These are phyloP conservation scores for Ophiostoma sp. DNA, from an alignment of 2,329 filamentous ascomycete genomes.

Conservation along the genomic window DNA sequence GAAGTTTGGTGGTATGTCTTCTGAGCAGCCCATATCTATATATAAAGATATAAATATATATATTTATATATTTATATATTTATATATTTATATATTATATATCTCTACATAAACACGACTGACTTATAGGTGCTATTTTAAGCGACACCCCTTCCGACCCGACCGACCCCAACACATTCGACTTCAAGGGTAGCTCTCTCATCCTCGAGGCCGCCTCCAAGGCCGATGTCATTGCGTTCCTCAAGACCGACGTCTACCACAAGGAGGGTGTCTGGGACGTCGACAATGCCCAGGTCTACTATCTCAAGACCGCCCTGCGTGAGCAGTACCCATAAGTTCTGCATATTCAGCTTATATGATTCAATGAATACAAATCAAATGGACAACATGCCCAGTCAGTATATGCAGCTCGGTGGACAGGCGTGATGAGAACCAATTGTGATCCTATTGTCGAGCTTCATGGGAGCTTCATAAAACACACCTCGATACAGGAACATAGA, in stretches of 20 bases:
- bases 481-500: too few relatives aligned
- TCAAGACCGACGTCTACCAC: conserved; percentile 70
- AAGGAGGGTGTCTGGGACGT: conserved; percentile 74
- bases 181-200: conserved; percentile 70
- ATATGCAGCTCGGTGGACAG: too few relatives aligned
- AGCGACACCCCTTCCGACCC: conserved; percentile 57
- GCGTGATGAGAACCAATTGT: too few relatives aligned
- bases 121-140: conserved; percentile 57
- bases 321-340: conserved; percentile 21
- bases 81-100: not conserved
- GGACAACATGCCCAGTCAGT: too few relatives aligned
- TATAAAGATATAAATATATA: not conserved
- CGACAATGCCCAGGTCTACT: conserved; percentile 49
- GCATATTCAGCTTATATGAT: not conserved
- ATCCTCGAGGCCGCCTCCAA: conserved; percentile 60
- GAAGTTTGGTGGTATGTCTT: conserved; percentile 58
- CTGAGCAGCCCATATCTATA: not conserved
- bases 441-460: not conserved
- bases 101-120: not conserved
- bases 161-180: conserved; percentile 52
- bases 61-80: too few relatives aligned
- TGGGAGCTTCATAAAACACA: not conserved
- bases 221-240: conserved; percentile 61
- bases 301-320: conserved; percentile 34
- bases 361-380: not conserved